phyloP scores from a whole-genome alignment of 1,284 basidiomycete species.

The Exobasidium rhododendri region DNA sequence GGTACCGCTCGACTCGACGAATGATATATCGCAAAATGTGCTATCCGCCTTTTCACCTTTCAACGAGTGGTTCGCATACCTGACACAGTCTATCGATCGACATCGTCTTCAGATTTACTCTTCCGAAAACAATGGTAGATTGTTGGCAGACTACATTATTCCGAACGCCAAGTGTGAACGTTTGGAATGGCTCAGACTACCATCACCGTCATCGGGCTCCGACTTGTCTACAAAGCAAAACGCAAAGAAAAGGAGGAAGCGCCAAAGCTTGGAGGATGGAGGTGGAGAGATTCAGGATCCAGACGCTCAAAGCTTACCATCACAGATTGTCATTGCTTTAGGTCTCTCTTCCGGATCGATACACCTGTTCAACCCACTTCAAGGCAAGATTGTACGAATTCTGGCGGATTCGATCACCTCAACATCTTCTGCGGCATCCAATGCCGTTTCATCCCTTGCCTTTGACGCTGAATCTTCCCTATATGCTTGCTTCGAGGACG shows the following conservation, averaged over 20 bases:
- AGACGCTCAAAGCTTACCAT: conserved; percentile 8
- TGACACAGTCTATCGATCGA: conserved; percentile 70
- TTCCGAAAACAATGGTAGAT: conserved; percentile 61
- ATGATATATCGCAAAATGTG: conserved; percentile 56
- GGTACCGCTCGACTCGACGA: neutral
- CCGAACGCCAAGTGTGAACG: conserved; percentile 8
- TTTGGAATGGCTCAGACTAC: conserved; percentile 23
- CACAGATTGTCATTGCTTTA: conserved; percentile 40
- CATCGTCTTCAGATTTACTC: conserved; percentile 69
- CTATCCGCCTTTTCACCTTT: conserved; percentile 66
- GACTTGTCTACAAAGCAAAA: conserved; percentile 12
- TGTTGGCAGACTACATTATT: conserved; percentile 59
- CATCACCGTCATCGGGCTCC: conserved; percentile 25
- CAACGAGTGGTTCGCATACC: conserved; percentile 64
- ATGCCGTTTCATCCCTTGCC: conserved; percentile 29
- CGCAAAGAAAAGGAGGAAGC: conserved; percentile 21
- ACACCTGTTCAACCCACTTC: conserved; percentile 39
- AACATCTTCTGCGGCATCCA: conserved; percentile 29
- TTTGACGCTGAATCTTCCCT: conserved; percentile 23
- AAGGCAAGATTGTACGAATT: conserved; percentile 37
- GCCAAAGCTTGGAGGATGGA: conserved; percentile 17
- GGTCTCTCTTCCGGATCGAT: conserved; percentile 40
- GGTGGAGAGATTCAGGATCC: neutral
- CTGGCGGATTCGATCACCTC: conserved; percentile 23
- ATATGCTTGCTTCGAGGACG: conserved; percentile 34